Conservation (phyloP, 176 grass and related monocot genomes). For the Otatea glauca region DNA sequence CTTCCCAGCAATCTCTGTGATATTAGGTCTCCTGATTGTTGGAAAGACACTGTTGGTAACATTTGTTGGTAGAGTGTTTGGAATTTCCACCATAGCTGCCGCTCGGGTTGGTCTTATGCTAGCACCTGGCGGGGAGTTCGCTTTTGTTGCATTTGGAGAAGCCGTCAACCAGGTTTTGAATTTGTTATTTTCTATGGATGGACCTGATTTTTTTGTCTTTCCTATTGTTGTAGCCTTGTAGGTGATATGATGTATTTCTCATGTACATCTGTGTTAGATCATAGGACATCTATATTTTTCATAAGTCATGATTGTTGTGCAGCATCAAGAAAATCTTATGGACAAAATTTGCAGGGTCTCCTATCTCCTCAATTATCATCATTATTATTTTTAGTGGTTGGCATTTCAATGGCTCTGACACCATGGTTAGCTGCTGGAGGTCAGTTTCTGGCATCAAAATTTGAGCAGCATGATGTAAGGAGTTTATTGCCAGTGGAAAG, state of each 20-base stretch:
- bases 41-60: conserved; percentile 90
- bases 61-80: conserved; percentile 90
- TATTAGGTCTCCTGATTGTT: conserved; percentile 70
- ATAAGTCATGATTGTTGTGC: conserved; percentile 5
- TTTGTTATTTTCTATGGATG: conserved; percentile 31
- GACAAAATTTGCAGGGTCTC: conserved; percentile 69
- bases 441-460: conserved; percentile 91
- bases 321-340: conserved; percentile 28
- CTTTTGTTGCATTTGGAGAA: conserved; percentile 99
- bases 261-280: not conserved
- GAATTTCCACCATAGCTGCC: conserved; percentile 89
- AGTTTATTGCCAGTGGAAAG: conserved; percentile 95
- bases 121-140: conserved; percentile 98
- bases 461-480: conserved; percentile 97
- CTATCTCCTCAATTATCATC: conserved; percentile 86
- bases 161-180: conserved; percentile 90
- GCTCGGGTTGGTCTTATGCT: conserved; percentile 88
- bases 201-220: conserved; percentile 31
- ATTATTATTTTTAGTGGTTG: conserved; percentile 92
- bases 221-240: conserved; percentile 23
- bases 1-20: conserved; percentile 73
- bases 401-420: conserved; percentile 97
- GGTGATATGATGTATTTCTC: conserved; percentile 2
- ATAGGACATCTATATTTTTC: conserved; percentile 24
- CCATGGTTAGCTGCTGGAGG: conserved; percentile 95